These are phyloP conservation scores for Cryptococcus sp. DNA, from an alignment of 1,284 basidiomycete species.

Conservation along the genomic window DNA sequence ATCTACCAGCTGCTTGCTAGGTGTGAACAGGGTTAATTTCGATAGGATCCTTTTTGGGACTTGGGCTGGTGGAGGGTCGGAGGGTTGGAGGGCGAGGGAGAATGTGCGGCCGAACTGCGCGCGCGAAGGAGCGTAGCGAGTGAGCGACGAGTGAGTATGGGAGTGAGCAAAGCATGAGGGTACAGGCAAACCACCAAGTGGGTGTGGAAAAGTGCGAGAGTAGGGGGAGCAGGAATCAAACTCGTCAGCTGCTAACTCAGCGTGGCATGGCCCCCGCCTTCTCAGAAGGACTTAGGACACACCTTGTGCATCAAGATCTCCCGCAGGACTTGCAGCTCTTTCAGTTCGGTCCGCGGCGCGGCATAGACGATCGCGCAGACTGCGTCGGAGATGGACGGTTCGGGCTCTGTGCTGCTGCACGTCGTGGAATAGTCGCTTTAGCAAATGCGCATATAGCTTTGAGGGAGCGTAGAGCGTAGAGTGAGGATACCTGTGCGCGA, in stretches of 20 bases:
- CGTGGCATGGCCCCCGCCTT: too few relatives aligned
- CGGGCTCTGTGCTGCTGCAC: slow-evolving; percentile 73
- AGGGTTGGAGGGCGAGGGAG: slow-evolving; percentile 52
- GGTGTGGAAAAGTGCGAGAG: not conserved
- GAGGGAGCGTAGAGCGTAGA: not conserved
- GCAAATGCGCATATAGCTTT: not conserved
- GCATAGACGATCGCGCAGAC: slow-evolving; percentile 81
- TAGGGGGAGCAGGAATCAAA: too few relatives aligned
- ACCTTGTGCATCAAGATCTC: slow-evolving; percentile 88
- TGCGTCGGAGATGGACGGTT: slow-evolving; percentile 74
- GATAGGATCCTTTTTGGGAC: slow-evolving; percentile 56
- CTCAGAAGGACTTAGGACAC: slow-evolving; percentile 7
- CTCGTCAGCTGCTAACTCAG: not conserved
- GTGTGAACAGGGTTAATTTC: slow-evolving; percentile 72
- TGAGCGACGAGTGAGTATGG: not conserved
- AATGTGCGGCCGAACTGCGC: slow-evolving; percentile 49
- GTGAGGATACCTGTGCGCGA: slow-evolving; percentile 3
- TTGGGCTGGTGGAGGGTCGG: slow-evolving; percentile 57
- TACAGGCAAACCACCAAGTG: not conserved
- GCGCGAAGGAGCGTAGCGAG: not conserved
- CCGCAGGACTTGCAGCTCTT: slow-evolving; percentile 87
- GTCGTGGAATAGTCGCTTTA: not conserved
- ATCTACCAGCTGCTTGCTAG: slow-evolving; percentile 74
- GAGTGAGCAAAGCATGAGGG: not conserved
- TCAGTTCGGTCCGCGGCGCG: slow-evolving; percentile 84